Evolutionary conservation across 768 basidiomycete species (phyloP).

Genomic region (Russula foetens): DNA sequence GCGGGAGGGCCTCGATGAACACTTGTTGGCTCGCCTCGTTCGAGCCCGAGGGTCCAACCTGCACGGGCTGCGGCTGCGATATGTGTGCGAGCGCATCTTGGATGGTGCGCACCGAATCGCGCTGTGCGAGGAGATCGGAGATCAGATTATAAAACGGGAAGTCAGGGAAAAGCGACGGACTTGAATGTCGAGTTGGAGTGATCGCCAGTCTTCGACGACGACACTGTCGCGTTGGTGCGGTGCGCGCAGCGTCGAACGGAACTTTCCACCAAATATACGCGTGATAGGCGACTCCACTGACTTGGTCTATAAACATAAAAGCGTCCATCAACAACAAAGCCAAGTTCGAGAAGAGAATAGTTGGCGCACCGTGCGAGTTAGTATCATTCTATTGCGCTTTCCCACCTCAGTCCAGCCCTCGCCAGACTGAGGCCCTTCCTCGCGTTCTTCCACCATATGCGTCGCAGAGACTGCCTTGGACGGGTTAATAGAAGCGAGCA

Average conservation of each 20-base stretch:
- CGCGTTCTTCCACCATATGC: constrained; percentile 36
- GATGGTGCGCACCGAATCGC: constrained; percentile 66
- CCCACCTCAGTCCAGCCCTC: constrained; percentile 94
- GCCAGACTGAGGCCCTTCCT: constrained; percentile 37
- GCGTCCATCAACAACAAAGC: background rate
- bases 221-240: constrained; percentile 82
- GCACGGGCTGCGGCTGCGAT: constrained; percentile 72
- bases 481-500: constrained; percentile 47
- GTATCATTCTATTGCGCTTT: constrained; percentile 69
- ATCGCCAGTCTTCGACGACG: constrained; percentile 87
- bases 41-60: constrained; percentile 42
- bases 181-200: constrained; percentile 84
- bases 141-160: background rate
- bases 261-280: constrained; percentile 88
- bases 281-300: constrained; percentile 82
- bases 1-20: constrained; percentile 76
- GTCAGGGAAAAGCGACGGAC: constrained; percentile 28
- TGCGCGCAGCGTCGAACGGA: constrained; percentile 73
- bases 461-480: constrained; percentile 27
- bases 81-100: constrained; percentile 76
- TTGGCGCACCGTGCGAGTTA: constrained; percentile 67
- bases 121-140: constrained; percentile 32
- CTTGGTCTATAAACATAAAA: constrained; percentile 46
- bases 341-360: background rate
- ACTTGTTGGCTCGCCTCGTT: constrained; percentile 68